Evolutionary conservation across 495 filamentous ascomycete genomes (phyloP).

Genomic region (Delitschia confertaspora): DNA sequence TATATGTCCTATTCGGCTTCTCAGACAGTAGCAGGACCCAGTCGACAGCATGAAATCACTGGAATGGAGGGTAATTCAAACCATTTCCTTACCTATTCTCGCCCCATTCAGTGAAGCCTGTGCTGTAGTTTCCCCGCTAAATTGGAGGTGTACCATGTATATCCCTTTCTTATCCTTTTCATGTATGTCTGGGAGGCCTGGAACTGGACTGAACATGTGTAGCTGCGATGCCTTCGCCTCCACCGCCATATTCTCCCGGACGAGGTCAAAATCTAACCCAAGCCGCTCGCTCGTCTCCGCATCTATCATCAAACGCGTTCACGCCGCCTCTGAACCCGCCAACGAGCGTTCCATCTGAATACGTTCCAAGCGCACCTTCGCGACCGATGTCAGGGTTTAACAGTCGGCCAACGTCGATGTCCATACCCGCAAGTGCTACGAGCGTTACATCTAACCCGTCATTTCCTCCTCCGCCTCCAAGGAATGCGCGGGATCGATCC

Average conservation of each 20-base stretch:
- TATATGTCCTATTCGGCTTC: conserved; percentile 27
- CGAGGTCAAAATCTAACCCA: conserved; percentile 22
- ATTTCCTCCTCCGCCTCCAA: conserved; percentile 32
- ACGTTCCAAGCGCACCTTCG: conserved; percentile 11
- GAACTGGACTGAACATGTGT: too few species aligned
- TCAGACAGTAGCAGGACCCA: conserved; percentile 5
- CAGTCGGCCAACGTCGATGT: conserved; percentile 16
- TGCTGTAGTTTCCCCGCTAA: too few species aligned
- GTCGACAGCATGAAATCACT: conserved; percentile 26
- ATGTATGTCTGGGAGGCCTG: too few species aligned
- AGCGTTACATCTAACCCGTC: conserved; percentile 23
- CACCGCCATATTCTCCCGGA: conserved; percentile 35
- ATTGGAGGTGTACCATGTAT: too few species aligned
- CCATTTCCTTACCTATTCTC: conserved; percentile 1
- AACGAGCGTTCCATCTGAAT: conserved; percentile 15
- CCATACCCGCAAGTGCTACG: conserved; percentile 19
- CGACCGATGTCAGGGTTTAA: conserved; percentile 12
- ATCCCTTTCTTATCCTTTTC: not conserved
- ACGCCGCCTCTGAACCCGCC: conserved; percentile 6
- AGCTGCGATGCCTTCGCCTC: conserved; percentile 37
- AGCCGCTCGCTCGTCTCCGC: conserved; percentile 22
- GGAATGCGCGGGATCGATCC: conserved; percentile 17
- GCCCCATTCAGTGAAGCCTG: too few species aligned
- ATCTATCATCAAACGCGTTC: conserved; percentile 14
- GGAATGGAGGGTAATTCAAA: conserved; percentile 37